Evolutionary conservation across 1,284 basidiomycete species (phyloP).

Genomic region (Cryptococcus hybrid): DNA sequence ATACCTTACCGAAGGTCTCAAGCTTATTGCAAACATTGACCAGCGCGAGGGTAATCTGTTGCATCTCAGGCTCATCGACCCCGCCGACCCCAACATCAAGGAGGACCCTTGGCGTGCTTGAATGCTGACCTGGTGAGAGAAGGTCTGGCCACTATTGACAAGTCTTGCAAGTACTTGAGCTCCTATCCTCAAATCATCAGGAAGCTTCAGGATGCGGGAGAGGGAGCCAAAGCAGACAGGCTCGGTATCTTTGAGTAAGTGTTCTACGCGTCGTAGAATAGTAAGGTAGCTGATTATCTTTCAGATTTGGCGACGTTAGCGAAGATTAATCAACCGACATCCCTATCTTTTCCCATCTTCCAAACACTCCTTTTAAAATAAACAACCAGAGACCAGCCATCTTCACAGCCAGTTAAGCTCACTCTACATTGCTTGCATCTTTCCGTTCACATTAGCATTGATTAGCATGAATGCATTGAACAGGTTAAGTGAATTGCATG

Average conservation of each 20-base stretch:
- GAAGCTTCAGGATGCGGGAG: constrained; percentile 63
- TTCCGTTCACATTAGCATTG: not conserved
- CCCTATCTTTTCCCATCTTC: not conserved
- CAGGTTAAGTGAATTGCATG: not conserved
- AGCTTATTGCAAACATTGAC: constrained; percentile 87
- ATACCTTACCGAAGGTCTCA: constrained; percentile 76
- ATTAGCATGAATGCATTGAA: not conserved
- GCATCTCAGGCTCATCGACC: constrained; percentile 85
- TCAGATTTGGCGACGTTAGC: constrained; percentile 41
- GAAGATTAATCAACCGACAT: constrained; percentile 29
- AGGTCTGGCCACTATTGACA: constrained; percentile 73
- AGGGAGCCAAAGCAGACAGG: constrained; percentile 69
- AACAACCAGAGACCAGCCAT: not conserved
- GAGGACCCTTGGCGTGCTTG: constrained; percentile 69
- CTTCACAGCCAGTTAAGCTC: not conserved
- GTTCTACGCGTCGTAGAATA: not conserved
- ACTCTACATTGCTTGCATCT: not conserved
- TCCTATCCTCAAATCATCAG: constrained; percentile 69
- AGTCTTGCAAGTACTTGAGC: constrained; percentile 68
- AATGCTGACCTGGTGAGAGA: constrained; percentile 72
- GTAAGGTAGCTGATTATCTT: not conserved
- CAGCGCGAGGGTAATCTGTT: constrained; percentile 71
- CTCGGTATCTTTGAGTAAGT: constrained; percentile 77
- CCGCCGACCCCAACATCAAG: constrained; percentile 64
- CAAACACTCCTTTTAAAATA: not conserved